Percentiles rank a stretch among this genome's conserved stretches.
These are phyloP conservation scores for Tetracladium maxilliforme DNA, from an alignment of 2,329 filamentous ascomycete genomes.

Conservation along the genomic window DNA sequence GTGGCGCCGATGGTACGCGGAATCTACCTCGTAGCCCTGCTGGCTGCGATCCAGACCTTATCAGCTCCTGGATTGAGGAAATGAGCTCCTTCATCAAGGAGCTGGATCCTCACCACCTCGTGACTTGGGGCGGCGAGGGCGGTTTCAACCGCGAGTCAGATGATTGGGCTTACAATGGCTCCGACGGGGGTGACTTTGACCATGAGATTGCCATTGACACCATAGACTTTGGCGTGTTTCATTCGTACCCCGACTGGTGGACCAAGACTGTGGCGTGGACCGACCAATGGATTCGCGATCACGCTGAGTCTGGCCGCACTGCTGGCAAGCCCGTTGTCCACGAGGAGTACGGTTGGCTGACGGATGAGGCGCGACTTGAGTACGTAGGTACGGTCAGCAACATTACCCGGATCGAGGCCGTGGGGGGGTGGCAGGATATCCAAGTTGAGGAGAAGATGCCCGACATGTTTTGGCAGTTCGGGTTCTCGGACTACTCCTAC, in stretches of 20 bases:
- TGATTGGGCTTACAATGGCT: conserved; percentile 29
- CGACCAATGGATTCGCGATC: conserved; percentile 37
- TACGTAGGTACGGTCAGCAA: conserved; percentile 26
- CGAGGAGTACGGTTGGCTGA: conserved; percentile 40
- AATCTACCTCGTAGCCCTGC: conserved; percentile 27
- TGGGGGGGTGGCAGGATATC: conserved; percentile 34
- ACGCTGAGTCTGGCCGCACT: conserved; percentile 24
- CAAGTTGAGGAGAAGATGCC: conserved; percentile 28
- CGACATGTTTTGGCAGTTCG: conserved; percentile 42
- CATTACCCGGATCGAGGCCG: conserved; percentile 25
- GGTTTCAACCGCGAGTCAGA: conserved; percentile 21
- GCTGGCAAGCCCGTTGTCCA: conserved; percentile 36
- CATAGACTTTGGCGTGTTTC: conserved; percentile 39
- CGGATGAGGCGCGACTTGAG: conserved; percentile 28
- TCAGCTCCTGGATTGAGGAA: conserved; percentile 33
- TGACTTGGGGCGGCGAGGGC: conserved; percentile 36
- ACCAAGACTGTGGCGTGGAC: conserved; percentile 34
- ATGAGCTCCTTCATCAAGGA: conserved; percentile 38
- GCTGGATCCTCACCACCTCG: conserved; percentile 33
- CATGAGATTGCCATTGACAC: conserved; percentile 28
- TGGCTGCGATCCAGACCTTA: conserved; percentile 22
- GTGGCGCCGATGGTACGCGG: conserved; percentile 26
- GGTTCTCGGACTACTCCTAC: conserved; percentile 32
- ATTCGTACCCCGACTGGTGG: conserved; percentile 41
- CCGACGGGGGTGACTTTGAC: conserved; percentile 37